Conservation (phyloP, 768 basidiomycete species). For the Mycena leptocephala region DNA sequence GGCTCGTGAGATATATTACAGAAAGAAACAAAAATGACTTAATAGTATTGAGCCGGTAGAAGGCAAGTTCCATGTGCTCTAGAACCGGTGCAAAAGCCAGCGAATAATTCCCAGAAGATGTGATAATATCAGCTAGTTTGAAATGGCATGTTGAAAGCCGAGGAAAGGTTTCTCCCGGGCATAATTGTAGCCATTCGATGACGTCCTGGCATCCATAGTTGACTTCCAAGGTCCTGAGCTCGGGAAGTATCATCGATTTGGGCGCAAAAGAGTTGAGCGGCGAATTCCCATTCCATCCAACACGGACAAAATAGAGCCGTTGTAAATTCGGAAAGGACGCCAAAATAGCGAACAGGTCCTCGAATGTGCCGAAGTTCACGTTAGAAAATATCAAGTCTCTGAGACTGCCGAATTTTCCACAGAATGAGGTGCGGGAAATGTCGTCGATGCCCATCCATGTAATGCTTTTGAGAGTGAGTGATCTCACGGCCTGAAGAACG, state of each 20-base stretch:
- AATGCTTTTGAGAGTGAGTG: constrained; percentile 2
- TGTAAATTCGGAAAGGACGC: constrained; percentile 5
- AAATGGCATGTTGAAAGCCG: too few relatives aligned
- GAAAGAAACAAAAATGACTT: background rate
- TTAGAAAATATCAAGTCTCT: constrained; percentile 6
- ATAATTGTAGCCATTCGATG: too few relatives aligned
- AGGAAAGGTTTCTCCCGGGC: too few relatives aligned
- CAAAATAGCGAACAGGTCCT: background rate
- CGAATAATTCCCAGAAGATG: too few relatives aligned
- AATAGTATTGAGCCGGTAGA: background rate
- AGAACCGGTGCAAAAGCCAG: background rate
- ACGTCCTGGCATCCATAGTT: too few relatives aligned
- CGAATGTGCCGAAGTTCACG: constrained; percentile 11
- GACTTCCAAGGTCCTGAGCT: too few relatives aligned
- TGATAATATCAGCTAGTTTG: too few relatives aligned
- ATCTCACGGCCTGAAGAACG: background rate
- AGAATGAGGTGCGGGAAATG: background rate
- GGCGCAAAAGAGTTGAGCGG: background rate
- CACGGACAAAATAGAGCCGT: background rate
- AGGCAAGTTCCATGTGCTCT: background rate
- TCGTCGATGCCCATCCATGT: constrained; percentile 18
- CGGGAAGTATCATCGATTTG: too few relatives aligned
- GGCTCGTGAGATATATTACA: background rate
- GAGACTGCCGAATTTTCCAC: background rate
- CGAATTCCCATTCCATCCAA: background rate